Evolutionary conservation across 2,329 filamentous ascomycete species (phyloP).

Genomic region (Penicillium sp.): DNA sequence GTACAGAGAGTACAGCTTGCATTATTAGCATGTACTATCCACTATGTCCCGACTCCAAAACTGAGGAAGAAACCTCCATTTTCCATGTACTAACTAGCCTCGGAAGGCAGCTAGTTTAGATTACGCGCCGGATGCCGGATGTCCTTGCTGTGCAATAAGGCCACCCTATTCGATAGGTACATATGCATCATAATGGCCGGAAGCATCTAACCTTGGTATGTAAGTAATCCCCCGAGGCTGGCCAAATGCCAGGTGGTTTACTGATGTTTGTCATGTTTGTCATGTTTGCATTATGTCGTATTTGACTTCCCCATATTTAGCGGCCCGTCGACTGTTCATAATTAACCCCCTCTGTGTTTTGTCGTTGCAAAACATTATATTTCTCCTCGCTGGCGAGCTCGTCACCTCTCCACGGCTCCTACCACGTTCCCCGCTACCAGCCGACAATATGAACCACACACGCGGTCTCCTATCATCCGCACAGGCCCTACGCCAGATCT

Average conservation of each 20-base stretch:
- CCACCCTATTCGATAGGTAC: not conserved
- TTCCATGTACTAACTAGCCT: too few species aligned
- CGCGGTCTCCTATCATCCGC: conserved; percentile 35
- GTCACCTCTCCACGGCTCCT: not conserved
- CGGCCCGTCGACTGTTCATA: not conserved
- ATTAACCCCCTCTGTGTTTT: not conserved
- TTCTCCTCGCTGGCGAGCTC: not conserved
- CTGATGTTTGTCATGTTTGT: conserved; percentile 7
- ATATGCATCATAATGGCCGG: not conserved
- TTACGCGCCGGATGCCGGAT: not conserved
- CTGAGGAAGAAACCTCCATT: not conserved
- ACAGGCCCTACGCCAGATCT: conserved; percentile 34
- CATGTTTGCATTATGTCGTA: not conserved
- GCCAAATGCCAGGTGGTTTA: not conserved
- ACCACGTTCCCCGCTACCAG: not conserved
- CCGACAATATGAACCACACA: conserved; percentile 33
- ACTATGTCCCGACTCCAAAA: not conserved
- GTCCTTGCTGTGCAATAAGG: not conserved
- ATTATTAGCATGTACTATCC: not conserved
- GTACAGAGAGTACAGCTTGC: not conserved
- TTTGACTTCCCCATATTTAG: conserved; percentile 8
- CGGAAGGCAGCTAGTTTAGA: not conserved
- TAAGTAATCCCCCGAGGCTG: not conserved
- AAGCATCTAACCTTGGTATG: not conserved
- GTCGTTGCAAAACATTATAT: not conserved